Conservation (phyloP, 805 yeast species). For the Kazachstania psychrophila region DNA sequence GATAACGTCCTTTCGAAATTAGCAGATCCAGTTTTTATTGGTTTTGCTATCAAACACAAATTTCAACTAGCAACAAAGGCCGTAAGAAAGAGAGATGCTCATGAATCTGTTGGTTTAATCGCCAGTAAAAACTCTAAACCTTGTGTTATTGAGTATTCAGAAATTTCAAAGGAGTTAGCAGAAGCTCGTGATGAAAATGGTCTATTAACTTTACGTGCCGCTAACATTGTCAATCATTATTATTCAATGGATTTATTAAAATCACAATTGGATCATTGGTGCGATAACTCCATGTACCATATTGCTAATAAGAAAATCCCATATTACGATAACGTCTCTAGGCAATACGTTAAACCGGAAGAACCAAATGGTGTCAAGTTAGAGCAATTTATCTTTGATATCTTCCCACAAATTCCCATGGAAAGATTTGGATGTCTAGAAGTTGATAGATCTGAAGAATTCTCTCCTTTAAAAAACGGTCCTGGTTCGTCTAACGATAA, state of each 20-base stretch:
- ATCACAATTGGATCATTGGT: conserved; percentile 58
- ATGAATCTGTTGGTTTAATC: conserved; percentile 86
- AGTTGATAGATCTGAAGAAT: conserved; percentile 76
- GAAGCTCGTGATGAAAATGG: conserved; percentile 53
- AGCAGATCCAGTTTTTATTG: conserved; percentile 82
- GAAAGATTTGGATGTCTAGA: conserved; percentile 81
- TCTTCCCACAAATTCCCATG: conserved; percentile 70
- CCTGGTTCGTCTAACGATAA: conserved; percentile 75
- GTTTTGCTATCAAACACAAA: conserved; percentile 61
- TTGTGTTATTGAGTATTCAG: conserved; percentile 91
- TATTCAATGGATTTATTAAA: conserved; percentile 71
- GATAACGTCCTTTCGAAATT: conserved; percentile 87
- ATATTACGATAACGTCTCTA: conserved; percentile 39
- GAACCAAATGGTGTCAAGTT: conserved; percentile 85
- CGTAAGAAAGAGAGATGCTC: conserved; percentile 82
- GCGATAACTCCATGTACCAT: conserved; percentile 76
- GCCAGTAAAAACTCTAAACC: conserved; percentile 63
- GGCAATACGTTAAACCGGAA: conserved; percentile 49
- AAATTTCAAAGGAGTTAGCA: conserved; percentile 68
- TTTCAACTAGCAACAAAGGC: conserved; percentile 85
- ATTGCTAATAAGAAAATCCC: conserved; percentile 88
- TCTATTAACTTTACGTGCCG: conserved; percentile 74
- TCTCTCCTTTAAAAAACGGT: conserved; percentile 90
- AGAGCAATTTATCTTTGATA: conserved; percentile 96
- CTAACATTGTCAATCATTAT: conserved; percentile 94